Base-by-base conservation (phyloP, 345 rosid species). In the Acer saccharum region DNA sequence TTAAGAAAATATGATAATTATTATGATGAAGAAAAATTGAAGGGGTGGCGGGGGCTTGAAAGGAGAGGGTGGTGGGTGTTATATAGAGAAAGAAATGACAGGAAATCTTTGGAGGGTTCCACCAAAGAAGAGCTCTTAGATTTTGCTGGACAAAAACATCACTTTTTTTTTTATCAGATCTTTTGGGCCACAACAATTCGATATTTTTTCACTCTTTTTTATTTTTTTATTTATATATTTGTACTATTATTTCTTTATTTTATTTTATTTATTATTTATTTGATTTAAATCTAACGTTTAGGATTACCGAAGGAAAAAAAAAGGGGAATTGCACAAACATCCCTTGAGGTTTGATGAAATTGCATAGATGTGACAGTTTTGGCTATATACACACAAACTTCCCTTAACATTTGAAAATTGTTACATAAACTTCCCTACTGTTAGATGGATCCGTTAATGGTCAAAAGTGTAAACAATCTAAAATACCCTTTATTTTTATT, bases 141-240 rank as follows among this genome's bases (percentile, higher is more conserved):
- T 89, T 82, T 86, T 78, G 85, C 44, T 72, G 79, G 86, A 84
- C 87, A 84, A 86, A 86, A 79, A 70, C 87, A 73, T 85, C 86
- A 74, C 25, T 2, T 60, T 75, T 35, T 35, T 86, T 74, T 80
- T 80, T 32, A 76, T 76, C 18, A 81, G 88, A 89, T 84, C 75
- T 79, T 77, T 69, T 7, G 81, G 65, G 78, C 85, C 85, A 52
- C 80, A 75, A 39, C 41, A 32, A 63, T 60, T 41, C 61, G 73
- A 80, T 88, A 50, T 74, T 63, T 69, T 73, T 17, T 50, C 71
- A n/a, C 10, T 0, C 11, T 80, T 21, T 75, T 75, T 61, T 7
- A 17, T n/a, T 27, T 35, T 35, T 62, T 44, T 44, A 2, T 10
- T 46, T 46, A 57, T 57, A 54, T 35, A 35, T 35, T 35, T 35